Conservation (phyloP, 108 stramenopile species). For the Discostella stelligeroides region DNA sequence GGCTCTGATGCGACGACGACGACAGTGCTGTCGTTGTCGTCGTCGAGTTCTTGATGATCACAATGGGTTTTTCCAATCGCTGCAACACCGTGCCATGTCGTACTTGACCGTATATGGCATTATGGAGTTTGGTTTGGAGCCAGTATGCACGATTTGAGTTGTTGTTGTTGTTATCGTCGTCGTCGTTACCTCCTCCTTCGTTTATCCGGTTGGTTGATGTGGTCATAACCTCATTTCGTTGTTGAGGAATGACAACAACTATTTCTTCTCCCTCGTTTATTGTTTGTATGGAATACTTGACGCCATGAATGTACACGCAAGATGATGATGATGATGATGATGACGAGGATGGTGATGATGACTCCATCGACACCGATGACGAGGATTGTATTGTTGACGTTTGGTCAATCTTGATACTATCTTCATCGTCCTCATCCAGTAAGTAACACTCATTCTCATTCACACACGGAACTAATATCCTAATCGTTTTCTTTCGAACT, state of each 20-base stretch:
- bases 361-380: background rate
- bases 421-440: too few relatives aligned
- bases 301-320: background rate
- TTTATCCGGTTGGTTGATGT: too few relatives aligned
- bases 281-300: too few relatives aligned
- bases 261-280: too few relatives aligned
- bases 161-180: background rate
- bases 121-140: conserved; percentile 76
- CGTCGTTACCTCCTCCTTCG: too few relatives aligned
- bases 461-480: too few relatives aligned
- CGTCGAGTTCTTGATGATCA: conserved; percentile 12
- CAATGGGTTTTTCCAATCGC: conserved; percentile 26
- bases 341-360: background rate
- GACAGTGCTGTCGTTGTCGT: too few relatives aligned
- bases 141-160: conserved; percentile 71
- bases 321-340: background rate
- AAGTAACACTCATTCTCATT: background rate
- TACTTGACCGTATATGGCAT: conserved; percentile 84
- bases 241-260: too few relatives aligned
- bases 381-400: too few relatives aligned
- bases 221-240: too few relatives aligned
- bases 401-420: background rate
- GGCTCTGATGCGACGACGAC: too few relatives aligned
- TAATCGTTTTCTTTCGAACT: too few relatives aligned
- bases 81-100: conserved; percentile 71